A percentile compares a stretch with the other conserved stretches of the same genome.
These are phyloP conservation scores for Takashimella tepidaria DNA, from an alignment of 1,284 basidiomycete genomes.

Conservation along the genomic window DNA sequence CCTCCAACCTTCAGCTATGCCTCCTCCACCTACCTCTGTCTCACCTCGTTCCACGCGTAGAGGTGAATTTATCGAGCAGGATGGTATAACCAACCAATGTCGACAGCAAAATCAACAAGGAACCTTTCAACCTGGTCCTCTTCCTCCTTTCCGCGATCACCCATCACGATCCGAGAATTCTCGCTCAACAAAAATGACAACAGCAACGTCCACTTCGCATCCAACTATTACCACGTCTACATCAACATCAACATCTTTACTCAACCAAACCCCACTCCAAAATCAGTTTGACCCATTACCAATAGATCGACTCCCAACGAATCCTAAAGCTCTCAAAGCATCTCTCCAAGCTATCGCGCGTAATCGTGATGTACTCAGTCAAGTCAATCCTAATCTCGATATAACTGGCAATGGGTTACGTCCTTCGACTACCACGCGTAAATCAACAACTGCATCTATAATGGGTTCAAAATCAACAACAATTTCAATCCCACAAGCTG, in stretches of 20 bases:
- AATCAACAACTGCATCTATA: not conserved
- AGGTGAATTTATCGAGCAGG: not conserved
- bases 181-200: conserved; percentile 9
- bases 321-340: not conserved
- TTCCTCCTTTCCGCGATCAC: not conserved
- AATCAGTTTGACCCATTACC: not conserved
- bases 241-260: conserved; percentile 2
- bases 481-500: conserved; percentile 17
- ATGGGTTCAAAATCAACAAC: not conserved
- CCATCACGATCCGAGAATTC: conserved; percentile 1
- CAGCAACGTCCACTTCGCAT: not conserved
- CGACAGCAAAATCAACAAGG: too few relatives aligned
- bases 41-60: conserved; percentile 1
- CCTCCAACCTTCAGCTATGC: conserved; percentile 18
- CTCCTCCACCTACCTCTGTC: conserved; percentile 1
- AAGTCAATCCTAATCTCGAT: conserved; percentile 6
- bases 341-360: not conserved
- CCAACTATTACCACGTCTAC: too few relatives aligned
- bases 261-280: not conserved
- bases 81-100: too few relatives aligned
- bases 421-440: not conserved
- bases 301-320: not conserved
- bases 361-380: conserved; percentile 2
- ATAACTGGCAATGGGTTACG: not conserved
- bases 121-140: not conserved